Base-by-base conservation (phyloP, 2,329 filamentous ascomycete species). In the Nemania sp. region DNA sequence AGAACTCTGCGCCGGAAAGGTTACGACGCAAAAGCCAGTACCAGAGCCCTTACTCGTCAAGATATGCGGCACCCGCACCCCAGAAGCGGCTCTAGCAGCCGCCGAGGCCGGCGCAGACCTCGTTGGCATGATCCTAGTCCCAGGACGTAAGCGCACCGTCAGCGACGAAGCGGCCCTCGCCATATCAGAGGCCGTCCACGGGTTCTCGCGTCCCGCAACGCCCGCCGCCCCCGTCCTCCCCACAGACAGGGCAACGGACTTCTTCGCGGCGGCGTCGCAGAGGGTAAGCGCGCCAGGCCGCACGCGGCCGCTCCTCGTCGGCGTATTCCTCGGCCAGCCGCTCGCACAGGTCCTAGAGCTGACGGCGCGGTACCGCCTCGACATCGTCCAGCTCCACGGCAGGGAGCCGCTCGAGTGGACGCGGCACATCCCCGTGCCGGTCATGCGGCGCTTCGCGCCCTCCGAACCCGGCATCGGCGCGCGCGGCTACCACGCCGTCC, bases 351-450 rank as follows among this genome's bases (percentile, higher is more conserved):
- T 99, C 6, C 80, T 98, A 52, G 84, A 88, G 64, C 87, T 94
- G 73, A 90, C 96, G 69, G 85, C 85, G 65, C 80, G 87, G 12
- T 87, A 97, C 66, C 81, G 83, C 47, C 84, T 99, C 45, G 95
- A 99, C 73, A 79, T 97, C 54, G 91, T 99, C 6, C 95, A 99
- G 73, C 84, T 99, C 2, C 95, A 99, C 72, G 96, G 95, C 9
- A 84, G 89, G 48, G 96, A 99, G 73, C 94, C 95, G 2, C 71
- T 97, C 3, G 95, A 99, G 74, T 99, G 94, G 93, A 89, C 93
- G 1, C 84, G 79, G 47, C 77, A 90, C n/a, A 92, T 99, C 50
- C 93, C 95, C 1, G 92, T 97, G 0, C 95, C 95, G 0, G 93
- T 99, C 5, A 87, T 99, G 65, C 88, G 87, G 66, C 90, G 89